Percentiles rank a stretch among this genome's conserved stretches.
phyloP scores from a whole-genome alignment of 2,329 filamentous ascomycete genomes.

The Cryphonectria nitschkei region DNA sequence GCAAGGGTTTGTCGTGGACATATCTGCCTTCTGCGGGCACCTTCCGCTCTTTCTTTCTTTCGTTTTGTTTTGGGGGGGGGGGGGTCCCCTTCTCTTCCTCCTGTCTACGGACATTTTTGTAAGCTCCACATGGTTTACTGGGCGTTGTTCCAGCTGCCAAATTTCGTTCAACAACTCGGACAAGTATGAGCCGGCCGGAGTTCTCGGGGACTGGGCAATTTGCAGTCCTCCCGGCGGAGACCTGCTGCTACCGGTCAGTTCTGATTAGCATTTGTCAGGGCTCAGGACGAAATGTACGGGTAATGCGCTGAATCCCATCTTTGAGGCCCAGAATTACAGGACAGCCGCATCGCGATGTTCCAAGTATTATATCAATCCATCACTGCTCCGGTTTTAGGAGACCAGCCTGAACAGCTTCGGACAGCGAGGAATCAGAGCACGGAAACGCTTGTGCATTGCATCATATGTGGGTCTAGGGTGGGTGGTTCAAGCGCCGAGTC shows the following conservation, averaged over 20 bases:
- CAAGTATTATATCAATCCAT: background rate
- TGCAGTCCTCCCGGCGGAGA: background rate
- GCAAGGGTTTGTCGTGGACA: background rate
- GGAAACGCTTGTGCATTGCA: conserved; percentile 19
- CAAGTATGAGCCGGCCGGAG: conserved; percentile 1
- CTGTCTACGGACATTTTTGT: background rate
- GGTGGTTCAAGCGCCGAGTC: conserved; percentile 1
- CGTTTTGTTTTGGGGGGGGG: background rate
- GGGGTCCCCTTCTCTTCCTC: background rate
- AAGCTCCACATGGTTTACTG: background rate
- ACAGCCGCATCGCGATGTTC: background rate
- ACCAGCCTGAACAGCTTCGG: conserved; percentile 19
- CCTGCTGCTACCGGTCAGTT: background rate
- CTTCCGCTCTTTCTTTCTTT: background rate
- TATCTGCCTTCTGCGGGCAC: background rate
- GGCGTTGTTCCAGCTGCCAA: background rate
- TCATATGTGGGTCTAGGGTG: conserved; percentile 24
- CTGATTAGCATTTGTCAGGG: background rate
- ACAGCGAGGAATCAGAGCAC: conserved; percentile 22
- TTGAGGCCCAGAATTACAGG: background rate
- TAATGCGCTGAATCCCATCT: background rate
- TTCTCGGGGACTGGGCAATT: conserved; percentile 13
- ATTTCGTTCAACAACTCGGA: conserved; percentile 8
- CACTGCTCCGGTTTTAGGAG: conserved; percentile 27
- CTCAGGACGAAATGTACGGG: background rate